Evolutionary conservation across 2,329 filamentous ascomycete species (phyloP).

Genomic region (Lasiodiplodia sp.): DNA sequence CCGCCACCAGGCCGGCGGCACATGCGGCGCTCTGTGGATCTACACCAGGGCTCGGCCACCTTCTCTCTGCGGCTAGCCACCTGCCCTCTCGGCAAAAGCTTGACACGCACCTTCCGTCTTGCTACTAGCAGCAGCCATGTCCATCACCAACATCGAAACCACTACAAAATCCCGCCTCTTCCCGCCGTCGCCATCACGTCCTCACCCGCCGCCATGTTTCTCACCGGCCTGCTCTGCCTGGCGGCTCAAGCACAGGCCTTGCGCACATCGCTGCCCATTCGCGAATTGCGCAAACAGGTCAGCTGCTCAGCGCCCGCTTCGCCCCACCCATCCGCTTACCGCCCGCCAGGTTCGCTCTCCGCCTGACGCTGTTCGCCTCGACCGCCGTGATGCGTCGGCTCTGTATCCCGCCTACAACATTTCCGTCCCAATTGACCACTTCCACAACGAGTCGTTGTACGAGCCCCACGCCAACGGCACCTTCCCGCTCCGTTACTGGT

Average conservation of each 20-base stretch:
- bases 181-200: background rate
- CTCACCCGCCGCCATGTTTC: background rate
- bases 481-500: conserved; percentile 82
- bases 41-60: conserved; percentile 3
- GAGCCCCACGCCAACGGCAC: conserved; percentile 74
- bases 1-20: background rate
- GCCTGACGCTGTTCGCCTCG: background rate
- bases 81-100: conserved; percentile 20
- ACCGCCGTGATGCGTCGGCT: conserved; percentile 34
- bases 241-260: background rate
- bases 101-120: conserved; percentile 20
- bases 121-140: background rate
- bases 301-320: background rate
- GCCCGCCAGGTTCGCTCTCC: conserved; percentile 9
- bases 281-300: conserved; percentile 27
- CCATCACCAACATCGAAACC: background rate
- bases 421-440: conserved; percentile 75
- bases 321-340: background rate
- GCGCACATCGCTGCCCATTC: conserved; percentile 13
- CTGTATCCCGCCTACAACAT: conserved; percentile 61
- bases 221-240: conserved; percentile 6
- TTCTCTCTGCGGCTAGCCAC: conserved; percentile 14
- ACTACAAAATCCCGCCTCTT: conserved; percentile 8
- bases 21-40: background rate
- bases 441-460: conserved; percentile 80